These are phyloP conservation scores for Aureobasidium sp. DNA, from an alignment of 2,329 filamentous ascomycete genomes.

Conservation along the genomic window DNA sequence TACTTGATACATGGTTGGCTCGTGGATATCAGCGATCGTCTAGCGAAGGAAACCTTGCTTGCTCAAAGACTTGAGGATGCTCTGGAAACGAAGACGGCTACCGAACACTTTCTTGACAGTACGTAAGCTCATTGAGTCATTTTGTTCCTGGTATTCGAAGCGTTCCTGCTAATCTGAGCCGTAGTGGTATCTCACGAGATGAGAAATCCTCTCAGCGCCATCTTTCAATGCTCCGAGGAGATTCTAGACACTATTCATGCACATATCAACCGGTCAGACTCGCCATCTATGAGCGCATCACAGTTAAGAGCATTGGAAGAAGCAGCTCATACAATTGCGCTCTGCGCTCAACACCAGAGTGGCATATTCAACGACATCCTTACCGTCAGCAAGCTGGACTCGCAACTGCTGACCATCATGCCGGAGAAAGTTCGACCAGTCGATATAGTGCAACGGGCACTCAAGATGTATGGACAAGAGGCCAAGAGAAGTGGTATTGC, in stretches of 20 bases:
- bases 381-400: constrained; percentile 28
- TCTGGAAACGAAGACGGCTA: constrained; percentile 27
- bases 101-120: constrained; percentile 29
- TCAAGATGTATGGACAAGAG: constrained; percentile 20
- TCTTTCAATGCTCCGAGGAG: constrained; percentile 31
- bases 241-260: constrained; percentile 6
- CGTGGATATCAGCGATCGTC: constrained; percentile 37
- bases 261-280: background rate
- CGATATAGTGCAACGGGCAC: constrained; percentile 13
- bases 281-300: background rate
- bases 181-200: constrained; percentile 28
- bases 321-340: constrained; percentile 23
- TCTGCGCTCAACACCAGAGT: constrained; percentile 24
- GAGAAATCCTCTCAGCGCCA: constrained; percentile 19
- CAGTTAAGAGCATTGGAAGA: constrained; percentile 19
- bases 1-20: constrained; percentile 34
- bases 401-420: constrained; percentile 14
- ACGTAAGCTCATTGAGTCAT: background rate
- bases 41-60: constrained; percentile 32
- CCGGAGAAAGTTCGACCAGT: constrained; percentile 14
- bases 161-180: constrained; percentile 5
- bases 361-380: constrained; percentile 40
- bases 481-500: constrained; percentile 15
- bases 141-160: no score
- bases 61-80: constrained; percentile 26